Conservation (phyloP, 1,139 yeast genomes). For the Hansenula sp. region DNA sequence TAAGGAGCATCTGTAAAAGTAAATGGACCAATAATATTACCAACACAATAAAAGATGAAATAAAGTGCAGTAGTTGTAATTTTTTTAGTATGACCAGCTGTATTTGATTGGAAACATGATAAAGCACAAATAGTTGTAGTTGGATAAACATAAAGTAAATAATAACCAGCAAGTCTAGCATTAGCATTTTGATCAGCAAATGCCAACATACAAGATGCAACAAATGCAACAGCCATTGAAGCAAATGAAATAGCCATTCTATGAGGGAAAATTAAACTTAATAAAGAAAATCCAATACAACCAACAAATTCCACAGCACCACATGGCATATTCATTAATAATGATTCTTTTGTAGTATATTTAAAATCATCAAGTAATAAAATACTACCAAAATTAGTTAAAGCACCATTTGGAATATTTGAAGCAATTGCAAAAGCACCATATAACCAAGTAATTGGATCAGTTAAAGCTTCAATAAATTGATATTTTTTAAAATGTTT, state of each 20-base stretch:
- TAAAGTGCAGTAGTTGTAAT: slow-evolving; percentile 36
- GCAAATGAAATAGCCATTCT: background rate
- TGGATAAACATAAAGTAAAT: slow-evolving; percentile 1
- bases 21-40: slow-evolving; percentile 55
- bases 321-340: slow-evolving; percentile 35
- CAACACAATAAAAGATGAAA: slow-evolving; percentile 52
- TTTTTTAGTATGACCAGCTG: slow-evolving; percentile 59
- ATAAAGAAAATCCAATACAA: slow-evolving; percentile 33
- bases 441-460: slow-evolving; percentile 40
- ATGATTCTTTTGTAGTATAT: slow-evolving; percentile 31
- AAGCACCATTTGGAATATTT: slow-evolving; percentile 20
- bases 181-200: background rate
- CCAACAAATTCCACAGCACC: slow-evolving; percentile 38
- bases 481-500: slow-evolving; percentile 48
- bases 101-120: slow-evolving; percentile 31
- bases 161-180: slow-evolving; percentile 2
- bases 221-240: background rate
- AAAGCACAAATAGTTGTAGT: slow-evolving; percentile 1
- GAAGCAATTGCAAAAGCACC: slow-evolving; percentile 30
- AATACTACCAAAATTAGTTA: slow-evolving; percentile 25
- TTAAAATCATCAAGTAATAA: slow-evolving; percentile 32
- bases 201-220: slow-evolving; percentile 1
- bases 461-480: slow-evolving; percentile 37
- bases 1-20: slow-evolving; percentile 24
- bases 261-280: slow-evolving; percentile 7